Percentiles rank a stretch among this genome's conserved stretches.
These are phyloP conservation scores for Pythium monospermum DNA, from an alignment of 352 stramenopile species.

Conservation along the genomic window DNA sequence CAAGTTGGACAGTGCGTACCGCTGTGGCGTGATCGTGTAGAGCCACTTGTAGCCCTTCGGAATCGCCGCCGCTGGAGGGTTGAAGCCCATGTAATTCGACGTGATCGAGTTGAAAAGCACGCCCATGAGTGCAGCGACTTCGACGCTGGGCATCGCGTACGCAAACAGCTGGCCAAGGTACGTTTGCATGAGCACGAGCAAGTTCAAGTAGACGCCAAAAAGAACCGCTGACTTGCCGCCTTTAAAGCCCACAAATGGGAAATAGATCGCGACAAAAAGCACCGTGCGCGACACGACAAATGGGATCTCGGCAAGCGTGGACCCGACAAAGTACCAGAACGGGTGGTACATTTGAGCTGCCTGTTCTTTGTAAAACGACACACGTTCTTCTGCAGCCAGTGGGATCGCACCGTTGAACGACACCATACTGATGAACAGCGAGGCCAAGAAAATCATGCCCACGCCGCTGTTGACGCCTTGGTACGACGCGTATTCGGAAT, in stretches of 20 bases:
- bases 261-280: slow-evolving; percentile 27
- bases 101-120: slow-evolving; percentile 32
- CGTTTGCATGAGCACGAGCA: slow-evolving; percentile 27
- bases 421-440: slow-evolving; percentile 67
- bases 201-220: slow-evolving; percentile 19
- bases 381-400: slow-evolving; percentile 64
- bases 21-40: slow-evolving; percentile 20
- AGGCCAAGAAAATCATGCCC: slow-evolving; percentile 69
- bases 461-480: slow-evolving; percentile 31
- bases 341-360: slow-evolving; percentile 70
- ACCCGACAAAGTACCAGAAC: slow-evolving; percentile 48
- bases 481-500: slow-evolving; percentile 24
- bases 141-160: slow-evolving; percentile 22
- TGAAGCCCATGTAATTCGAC: slow-evolving; percentile 26
- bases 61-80: slow-evolving; percentile 24
- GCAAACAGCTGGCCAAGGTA: slow-evolving; percentile 29
- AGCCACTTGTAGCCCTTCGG: slow-evolving; percentile 26
- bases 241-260: slow-evolving; percentile 29
- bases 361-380: slow-evolving; percentile 83
- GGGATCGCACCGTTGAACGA: slow-evolving; percentile 56
- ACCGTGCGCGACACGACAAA: slow-evolving; percentile 18
- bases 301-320: slow-evolving; percentile 58
- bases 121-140: slow-evolving; percentile 15
- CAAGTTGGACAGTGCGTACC: slow-evolving; percentile 15
- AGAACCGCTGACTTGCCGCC: slow-evolving; percentile 10